phyloP scores from a whole-genome alignment of 345 rosid genomes.

The Citrus australasica region DNA sequence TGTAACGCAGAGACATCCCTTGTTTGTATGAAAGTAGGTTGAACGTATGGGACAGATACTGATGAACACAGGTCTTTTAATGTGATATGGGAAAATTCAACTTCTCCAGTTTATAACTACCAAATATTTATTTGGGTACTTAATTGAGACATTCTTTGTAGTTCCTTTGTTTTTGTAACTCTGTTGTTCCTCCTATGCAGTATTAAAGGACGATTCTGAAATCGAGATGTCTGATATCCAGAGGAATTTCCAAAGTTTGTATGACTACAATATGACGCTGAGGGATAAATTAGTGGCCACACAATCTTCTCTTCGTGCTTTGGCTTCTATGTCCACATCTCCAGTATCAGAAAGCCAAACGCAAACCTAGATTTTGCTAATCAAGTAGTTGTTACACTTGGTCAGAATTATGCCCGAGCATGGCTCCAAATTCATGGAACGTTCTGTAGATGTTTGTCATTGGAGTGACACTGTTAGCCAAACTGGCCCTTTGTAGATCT shows the following conservation, averaged over 20 bases:
- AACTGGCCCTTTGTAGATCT: neutral
- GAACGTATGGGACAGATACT: neutral
- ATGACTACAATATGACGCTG: conserved; percentile 70
- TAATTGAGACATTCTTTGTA: neutral
- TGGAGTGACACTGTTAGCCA: neutral
- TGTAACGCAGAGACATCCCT: too few species aligned
- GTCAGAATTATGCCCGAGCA: neutral
- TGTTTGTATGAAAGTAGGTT: neutral
- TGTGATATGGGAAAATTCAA: neutral
- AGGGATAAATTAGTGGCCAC: conserved; percentile 62
- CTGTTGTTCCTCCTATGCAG: conserved; percentile 37
- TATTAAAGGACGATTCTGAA: conserved; percentile 50
- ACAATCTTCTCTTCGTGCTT: conserved; percentile 43
- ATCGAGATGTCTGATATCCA: conserved; percentile 57
- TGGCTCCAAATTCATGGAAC: neutral
- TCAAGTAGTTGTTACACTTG: neutral
- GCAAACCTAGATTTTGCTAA: conserved; percentile 5
- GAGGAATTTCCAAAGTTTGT: conserved; percentile 52
- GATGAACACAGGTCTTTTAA: neutral
- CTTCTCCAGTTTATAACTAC: neutral
- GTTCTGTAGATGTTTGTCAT: neutral
- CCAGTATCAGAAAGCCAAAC: neutral
- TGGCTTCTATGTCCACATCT: conserved; percentile 32
- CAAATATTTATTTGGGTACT: neutral
- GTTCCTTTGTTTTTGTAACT: neutral